A percentile compares a stretch with the other conserved stretches of the same genome.
These are phyloP conservation scores for Wickerhamomyces sp. DNA, from an alignment of 1,139 yeast species.

Conservation along the genomic window DNA sequence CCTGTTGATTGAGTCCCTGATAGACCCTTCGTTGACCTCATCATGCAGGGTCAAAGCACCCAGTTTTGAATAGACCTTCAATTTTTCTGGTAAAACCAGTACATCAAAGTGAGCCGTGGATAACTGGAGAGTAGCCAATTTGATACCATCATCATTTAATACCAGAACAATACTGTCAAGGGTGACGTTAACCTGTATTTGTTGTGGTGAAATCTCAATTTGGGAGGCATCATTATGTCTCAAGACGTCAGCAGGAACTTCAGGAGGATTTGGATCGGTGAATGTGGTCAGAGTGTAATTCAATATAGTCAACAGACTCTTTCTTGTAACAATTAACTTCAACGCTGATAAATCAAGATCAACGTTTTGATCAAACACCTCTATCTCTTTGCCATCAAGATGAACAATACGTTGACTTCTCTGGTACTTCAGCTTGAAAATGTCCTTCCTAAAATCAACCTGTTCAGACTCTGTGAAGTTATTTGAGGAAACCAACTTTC, in stretches of 20 bases:
- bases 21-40: constrained; percentile 62
- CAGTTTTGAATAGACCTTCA: constrained; percentile 69
- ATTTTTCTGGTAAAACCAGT: constrained; percentile 66
- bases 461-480: constrained; percentile 34
- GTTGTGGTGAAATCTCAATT: constrained; percentile 59
- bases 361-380: constrained; percentile 74
- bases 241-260: constrained; percentile 60
- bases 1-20: constrained; percentile 54
- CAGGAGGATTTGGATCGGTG: constrained; percentile 71
- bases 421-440: constrained; percentile 59
- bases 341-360: constrained; percentile 77
- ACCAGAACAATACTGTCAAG: constrained; percentile 73
- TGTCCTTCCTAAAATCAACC: constrained; percentile 33
- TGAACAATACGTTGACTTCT: constrained; percentile 60
- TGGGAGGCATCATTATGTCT: constrained; percentile 58
- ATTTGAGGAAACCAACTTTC: constrained; percentile 66
- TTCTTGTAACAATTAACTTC: constrained; percentile 70
- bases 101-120: constrained; percentile 70
- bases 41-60: constrained; percentile 82
- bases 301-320: constrained; percentile 69
- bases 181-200: constrained; percentile 61
- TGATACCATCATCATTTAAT: constrained; percentile 78
- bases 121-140: constrained; percentile 72
- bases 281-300: constrained; percentile 85
- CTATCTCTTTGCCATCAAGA: constrained; percentile 51